Conservation (phyloP, 345 rosid species). For the Bruguiera sexangula region DNA sequence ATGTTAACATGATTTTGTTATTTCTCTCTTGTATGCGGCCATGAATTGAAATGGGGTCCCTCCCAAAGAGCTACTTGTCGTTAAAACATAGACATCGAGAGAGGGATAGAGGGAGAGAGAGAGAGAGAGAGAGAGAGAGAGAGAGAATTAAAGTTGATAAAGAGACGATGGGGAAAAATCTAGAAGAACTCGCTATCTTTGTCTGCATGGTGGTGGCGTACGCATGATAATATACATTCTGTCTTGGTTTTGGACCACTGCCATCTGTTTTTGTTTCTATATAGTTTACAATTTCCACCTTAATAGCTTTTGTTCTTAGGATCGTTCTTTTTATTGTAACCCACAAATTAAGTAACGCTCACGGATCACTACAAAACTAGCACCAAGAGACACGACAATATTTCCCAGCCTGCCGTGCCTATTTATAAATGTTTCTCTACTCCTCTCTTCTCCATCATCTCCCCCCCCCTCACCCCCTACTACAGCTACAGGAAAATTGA, state of each 20-base stretch:
- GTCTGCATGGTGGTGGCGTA: not conserved
- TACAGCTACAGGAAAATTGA: no score
- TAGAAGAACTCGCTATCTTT: not conserved
- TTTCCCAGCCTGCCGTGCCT: no score
- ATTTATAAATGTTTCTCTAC: no score
- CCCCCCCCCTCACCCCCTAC: no score
- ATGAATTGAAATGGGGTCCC: no score
- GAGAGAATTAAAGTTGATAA: not conserved
- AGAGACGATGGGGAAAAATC: not conserved
- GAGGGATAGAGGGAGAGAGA: not conserved
- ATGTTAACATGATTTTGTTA: no score
- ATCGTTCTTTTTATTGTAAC: not conserved
- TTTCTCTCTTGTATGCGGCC: no score
- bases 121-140: not conserved
- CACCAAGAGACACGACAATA: no score
- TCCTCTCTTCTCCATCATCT: no score
- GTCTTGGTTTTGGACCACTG: not conserved
- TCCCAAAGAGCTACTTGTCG: no score
- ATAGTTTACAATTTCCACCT: not conserved
- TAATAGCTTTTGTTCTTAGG: not conserved
- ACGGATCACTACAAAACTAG: no score
- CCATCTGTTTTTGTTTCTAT: not conserved
- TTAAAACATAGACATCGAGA: not conserved
- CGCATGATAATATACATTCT: not conserved
- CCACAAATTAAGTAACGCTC: no score